These are phyloP conservation scores for Rubroboletus satanas DNA, from an alignment of 768 basidiomycete species.

Conservation along the genomic window DNA sequence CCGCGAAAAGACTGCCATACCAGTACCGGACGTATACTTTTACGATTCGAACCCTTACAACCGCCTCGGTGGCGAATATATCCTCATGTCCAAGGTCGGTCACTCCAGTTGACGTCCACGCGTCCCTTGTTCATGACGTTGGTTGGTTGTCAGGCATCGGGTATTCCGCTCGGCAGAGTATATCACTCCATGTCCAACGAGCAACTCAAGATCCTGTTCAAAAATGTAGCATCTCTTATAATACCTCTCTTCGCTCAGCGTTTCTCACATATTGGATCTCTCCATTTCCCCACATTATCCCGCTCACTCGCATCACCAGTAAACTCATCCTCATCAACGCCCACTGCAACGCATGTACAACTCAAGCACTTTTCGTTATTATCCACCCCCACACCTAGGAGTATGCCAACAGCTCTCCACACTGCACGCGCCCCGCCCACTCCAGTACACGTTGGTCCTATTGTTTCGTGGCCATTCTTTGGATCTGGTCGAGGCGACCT, in stretches of 20 bases:
- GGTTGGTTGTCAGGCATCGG: constrained; percentile 51
- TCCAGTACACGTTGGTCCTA: constrained; percentile 62
- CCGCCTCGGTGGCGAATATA: constrained; percentile 79
- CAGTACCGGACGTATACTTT: constrained; percentile 71
- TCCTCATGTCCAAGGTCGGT: constrained; percentile 80
- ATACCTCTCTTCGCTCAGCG: constrained; percentile 76
- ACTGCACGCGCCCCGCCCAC: constrained; percentile 12
- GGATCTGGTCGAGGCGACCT: constrained; percentile 78
- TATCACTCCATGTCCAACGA: constrained; percentile 69
- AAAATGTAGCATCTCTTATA: constrained; percentile 63
- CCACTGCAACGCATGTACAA: constrained; percentile 23
- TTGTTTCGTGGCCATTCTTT: constrained; percentile 90
- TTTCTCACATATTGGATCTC: constrained; percentile 71
- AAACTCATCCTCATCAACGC: constrained; percentile 22
- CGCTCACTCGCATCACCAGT: constrained; percentile 17
- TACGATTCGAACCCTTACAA: constrained; percentile 85
- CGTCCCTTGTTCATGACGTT: constrained; percentile 1
- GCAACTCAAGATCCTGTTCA: constrained; percentile 59
- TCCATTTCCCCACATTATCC: constrained; percentile 43
- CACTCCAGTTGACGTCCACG: background rate
- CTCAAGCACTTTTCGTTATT: constrained; percentile 21
- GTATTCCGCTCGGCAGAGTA: constrained; percentile 65
- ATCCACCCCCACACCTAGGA: constrained; percentile 3
- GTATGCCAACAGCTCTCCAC: background rate
- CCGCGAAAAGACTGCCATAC: constrained; percentile 62